These are phyloP conservation scores for Calvatia gigantea DNA, from an alignment of 768 basidiomycete species.

Conservation along the genomic window DNA sequence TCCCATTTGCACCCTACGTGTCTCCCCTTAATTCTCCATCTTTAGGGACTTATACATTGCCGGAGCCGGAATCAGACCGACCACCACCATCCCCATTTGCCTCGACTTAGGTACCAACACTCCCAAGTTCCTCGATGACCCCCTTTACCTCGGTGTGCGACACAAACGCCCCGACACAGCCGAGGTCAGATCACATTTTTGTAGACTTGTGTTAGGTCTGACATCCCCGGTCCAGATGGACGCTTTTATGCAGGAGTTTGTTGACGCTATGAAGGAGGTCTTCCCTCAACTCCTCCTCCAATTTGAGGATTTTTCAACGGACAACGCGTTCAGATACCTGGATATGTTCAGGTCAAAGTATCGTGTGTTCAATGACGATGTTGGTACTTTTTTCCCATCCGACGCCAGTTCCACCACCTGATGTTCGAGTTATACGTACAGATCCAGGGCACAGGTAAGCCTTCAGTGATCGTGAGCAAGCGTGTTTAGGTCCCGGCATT, in stretches of 20 bases:
- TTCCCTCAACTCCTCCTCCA: slow-evolving; percentile 72
- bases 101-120: slow-evolving; percentile 80
- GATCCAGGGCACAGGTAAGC: slow-evolving; percentile 62
- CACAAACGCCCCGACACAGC: slow-evolving; percentile 42
- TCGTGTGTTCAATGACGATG: slow-evolving; percentile 72
- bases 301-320: slow-evolving; percentile 75
- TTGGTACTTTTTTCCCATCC: slow-evolving; percentile 28
- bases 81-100: slow-evolving; percentile 58
- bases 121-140: slow-evolving; percentile 59
- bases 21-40: neutral
- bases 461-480: neutral
- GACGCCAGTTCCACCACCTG: neutral
- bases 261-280: slow-evolving; percentile 58
- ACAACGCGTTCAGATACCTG: slow-evolving; percentile 75
- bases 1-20: neutral
- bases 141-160: slow-evolving; percentile 71
- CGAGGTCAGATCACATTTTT: slow-evolving; percentile 31
- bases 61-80: slow-evolving; percentile 61
- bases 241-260: slow-evolving; percentile 75
- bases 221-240: slow-evolving; percentile 44
- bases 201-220: neutral
- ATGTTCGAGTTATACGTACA: slow-evolving; percentile 20
- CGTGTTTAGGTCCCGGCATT: neutral
- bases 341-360: slow-evolving; percentile 56
- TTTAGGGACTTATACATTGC: slow-evolving; percentile 64